Percentiles rank a stretch among this genome's conserved stretches.
Evolutionary conservation across 2,329 filamentous ascomycete species (phyloP).

Genomic region (Aspergillus brasiliensis): DNA sequence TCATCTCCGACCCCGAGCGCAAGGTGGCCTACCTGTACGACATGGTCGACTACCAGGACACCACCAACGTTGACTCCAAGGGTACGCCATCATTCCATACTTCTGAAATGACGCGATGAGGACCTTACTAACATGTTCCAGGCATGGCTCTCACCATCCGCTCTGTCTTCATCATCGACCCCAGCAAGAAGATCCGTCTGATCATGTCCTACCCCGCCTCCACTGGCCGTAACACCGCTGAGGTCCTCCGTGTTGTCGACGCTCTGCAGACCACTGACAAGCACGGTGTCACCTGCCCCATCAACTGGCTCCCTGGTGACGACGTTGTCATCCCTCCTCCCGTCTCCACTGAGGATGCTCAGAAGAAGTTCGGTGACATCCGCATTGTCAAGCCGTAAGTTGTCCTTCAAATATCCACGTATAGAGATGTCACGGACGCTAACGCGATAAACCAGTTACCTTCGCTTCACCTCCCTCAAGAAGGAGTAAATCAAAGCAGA

Average conservation of each 20-base stretch:
- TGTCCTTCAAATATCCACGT: neutral
- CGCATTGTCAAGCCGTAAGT: conserved; percentile 61
- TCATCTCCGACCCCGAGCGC: conserved; percentile 79
- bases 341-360: conserved; percentile 81
- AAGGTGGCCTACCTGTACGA: conserved; percentile 77
- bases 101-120: neutral
- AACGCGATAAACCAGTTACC: conserved; percentile 32
- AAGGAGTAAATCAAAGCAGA: conserved; percentile 28
- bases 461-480: conserved; percentile 40
- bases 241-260: conserved; percentile 78
- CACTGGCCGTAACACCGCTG: conserved; percentile 79
- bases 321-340: conserved; percentile 89
- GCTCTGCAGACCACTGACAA: conserved; percentile 84
- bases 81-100: conserved; percentile 34
- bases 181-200: conserved; percentile 88
- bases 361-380: conserved; percentile 80
- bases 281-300: conserved; percentile 84
- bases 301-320: conserved; percentile 87
- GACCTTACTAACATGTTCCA: conserved; percentile 11
- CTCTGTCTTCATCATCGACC: conserved; percentile 93
- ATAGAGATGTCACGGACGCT: neutral
- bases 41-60: conserved; percentile 84
- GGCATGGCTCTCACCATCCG: conserved; percentile 87
- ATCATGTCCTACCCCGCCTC: conserved; percentile 93
- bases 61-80: conserved; percentile 79